Evolutionary conservation across 306 rosid genomes (phyloP).

Genomic region (Cicer judaicum): DNA sequence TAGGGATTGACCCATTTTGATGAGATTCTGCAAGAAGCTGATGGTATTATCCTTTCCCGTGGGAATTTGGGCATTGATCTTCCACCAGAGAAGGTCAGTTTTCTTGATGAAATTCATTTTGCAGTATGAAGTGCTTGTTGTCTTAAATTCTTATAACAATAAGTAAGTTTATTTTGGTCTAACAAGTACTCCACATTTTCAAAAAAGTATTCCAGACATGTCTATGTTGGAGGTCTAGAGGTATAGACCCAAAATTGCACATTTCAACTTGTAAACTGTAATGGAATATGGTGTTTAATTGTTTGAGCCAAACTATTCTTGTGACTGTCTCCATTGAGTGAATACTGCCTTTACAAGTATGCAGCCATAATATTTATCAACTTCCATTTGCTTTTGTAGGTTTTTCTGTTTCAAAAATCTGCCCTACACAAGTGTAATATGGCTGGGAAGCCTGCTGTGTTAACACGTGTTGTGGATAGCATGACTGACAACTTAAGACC

Average conservation of each 20-base stretch:
- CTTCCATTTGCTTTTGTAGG: slow-evolving; percentile 57
- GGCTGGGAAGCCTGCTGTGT: slow-evolving; percentile 99
- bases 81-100: slow-evolving; percentile 91
- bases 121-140: slow-evolving; percentile 24
- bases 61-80: slow-evolving; percentile 97
- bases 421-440: slow-evolving; percentile 96
- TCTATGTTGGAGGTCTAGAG: neutral
- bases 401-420: slow-evolving; percentile 93
- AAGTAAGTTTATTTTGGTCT: slow-evolving; percentile 13
- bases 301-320: neutral
- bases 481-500: slow-evolving; percentile 99
- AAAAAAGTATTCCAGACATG: neutral
- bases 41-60: slow-evolving; percentile 90
- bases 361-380: slow-evolving; percentile 17
- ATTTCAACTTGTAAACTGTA: neutral
- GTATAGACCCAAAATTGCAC: neutral
- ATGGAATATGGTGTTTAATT: neutral
- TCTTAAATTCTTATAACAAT: neutral
- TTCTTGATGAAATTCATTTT: slow-evolving; percentile 31
- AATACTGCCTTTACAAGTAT: too few relatives aligned
- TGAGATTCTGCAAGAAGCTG: slow-evolving; percentile 94
- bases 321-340: slow-evolving; percentile 3
- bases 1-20: slow-evolving; percentile 94
- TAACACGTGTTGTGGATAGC: slow-evolving; percentile 98
- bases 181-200: neutral